phyloP scores from a whole-genome alignment of 192 early-diverging fungal genomes.

The Backusella tuberculispora region DNA sequence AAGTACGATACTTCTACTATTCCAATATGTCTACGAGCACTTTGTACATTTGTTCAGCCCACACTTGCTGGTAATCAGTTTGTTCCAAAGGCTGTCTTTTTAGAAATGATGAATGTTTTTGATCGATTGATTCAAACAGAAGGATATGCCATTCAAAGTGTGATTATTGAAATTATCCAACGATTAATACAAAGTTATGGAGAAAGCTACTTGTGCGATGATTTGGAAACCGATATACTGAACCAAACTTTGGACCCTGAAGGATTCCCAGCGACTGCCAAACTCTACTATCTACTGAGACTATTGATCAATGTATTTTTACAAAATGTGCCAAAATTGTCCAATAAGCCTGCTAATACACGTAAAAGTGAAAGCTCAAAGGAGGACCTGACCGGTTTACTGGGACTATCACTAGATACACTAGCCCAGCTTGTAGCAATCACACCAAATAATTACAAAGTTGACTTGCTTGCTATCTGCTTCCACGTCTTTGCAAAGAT shows the following conservation, averaged over 20 bases:
- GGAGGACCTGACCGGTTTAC: constrained; percentile 27
- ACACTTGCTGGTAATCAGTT: constrained; percentile 41
- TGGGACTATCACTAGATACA: constrained; percentile 48
- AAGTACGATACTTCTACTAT: constrained; percentile 44
- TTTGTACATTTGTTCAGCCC: constrained; percentile 57
- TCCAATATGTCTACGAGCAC: constrained; percentile 55
- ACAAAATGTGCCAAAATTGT: constrained; percentile 47
- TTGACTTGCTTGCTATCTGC: constrained; percentile 54
- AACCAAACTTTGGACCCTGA: constrained; percentile 38
- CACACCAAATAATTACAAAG: constrained; percentile 47
- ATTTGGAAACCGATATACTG: constrained; percentile 36
- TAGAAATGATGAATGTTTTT: constrained; percentile 73
- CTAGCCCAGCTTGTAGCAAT: constrained; percentile 48
- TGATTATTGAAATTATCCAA: constrained; percentile 55
- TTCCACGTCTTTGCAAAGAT: constrained; percentile 53
- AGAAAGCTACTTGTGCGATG: constrained; percentile 39
- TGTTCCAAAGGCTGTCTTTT: constrained; percentile 55
- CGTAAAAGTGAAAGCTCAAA: constrained; percentile 14
- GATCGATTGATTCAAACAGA: constrained; percentile 76
- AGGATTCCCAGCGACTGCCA: constrained; percentile 42
- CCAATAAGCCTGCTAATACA: constrained; percentile 23
- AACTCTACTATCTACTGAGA: constrained; percentile 47
- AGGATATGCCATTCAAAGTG: constrained; percentile 57
- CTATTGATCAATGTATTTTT: constrained; percentile 50
- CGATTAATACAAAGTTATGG: constrained; percentile 52